A percentile compares a stretch with the other conserved stretches of the same genome.
Conservation (phyloP, 805 yeast species). For the Maudiozyma barnettii region DNA sequence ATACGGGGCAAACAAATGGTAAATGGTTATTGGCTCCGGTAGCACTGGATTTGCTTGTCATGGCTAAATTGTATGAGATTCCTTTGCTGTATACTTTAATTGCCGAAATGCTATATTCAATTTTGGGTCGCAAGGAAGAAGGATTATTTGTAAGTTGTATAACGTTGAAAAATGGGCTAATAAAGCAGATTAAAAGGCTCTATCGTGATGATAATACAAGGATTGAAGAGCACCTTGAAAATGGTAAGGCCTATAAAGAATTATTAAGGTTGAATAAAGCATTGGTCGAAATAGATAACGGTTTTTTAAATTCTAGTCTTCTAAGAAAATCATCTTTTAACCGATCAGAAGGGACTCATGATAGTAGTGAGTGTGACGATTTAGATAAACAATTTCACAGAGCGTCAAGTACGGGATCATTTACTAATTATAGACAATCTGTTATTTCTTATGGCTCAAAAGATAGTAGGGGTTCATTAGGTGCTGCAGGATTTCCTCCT, state of each 20-base stretch:
- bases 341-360: slow-evolving; percentile 12
- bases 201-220: slow-evolving; percentile 20
- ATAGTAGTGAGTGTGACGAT: slow-evolving; percentile 15
- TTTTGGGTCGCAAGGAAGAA: slow-evolving; percentile 58
- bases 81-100: slow-evolving; percentile 63
- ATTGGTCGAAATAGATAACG: slow-evolving; percentile 54
- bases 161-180: slow-evolving; percentile 17
- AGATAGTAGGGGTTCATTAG: slow-evolving; percentile 19
- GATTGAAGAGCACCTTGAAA: slow-evolving; percentile 16
- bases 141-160: slow-evolving; percentile 28
- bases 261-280: slow-evolving; percentile 45
- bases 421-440: not conserved
- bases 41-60: slow-evolving; percentile 50
- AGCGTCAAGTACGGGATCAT: slow-evolving; percentile 1
- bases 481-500: slow-evolving; percentile 13
- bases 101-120: slow-evolving; percentile 58
- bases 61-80: slow-evolving; percentile 57
- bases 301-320: slow-evolving; percentile 34
- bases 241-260: slow-evolving; percentile 22
- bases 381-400: not conserved
- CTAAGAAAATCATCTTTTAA: slow-evolving; percentile 39
- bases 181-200: slow-evolving; percentile 13
- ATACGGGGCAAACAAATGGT: slow-evolving; percentile 70
- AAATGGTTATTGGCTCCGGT: slow-evolving; percentile 64
- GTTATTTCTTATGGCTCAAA: slow-evolving; percentile 10